Base-by-base conservation (phyloP, 2,329 filamentous ascomycete genomes). In the Ophiocordyceps camponoti-saundersi region DNA sequence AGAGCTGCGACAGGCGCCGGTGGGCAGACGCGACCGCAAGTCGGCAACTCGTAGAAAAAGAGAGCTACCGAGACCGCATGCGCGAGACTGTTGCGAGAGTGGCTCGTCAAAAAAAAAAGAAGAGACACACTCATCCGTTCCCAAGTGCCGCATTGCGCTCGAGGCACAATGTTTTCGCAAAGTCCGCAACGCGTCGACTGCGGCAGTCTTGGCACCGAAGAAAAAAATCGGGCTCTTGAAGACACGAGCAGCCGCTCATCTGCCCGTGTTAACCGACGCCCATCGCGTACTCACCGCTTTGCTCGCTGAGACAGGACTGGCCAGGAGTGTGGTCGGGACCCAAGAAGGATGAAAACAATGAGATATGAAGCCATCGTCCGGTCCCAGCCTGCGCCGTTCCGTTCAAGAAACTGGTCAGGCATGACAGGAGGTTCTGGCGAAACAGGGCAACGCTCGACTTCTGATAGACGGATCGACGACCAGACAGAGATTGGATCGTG, bases 381-480 rank as follows among this genome's bases (percentile, higher is more conserved):
- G 42, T 26, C 48, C 34, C 45, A 46, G 52, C 51, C 56, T 52
- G 53, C 57, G 55, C 55, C 55, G 54, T 50, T 51, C 53, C 46
- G 18, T 47, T 46, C 48, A 50, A 52, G 49, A 56, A 66, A 72
- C 72, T 75, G 73, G 71, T 70, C 71, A 75, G 71, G 70, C 70
- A 56, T 52, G 61, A 55, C 55, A 55, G 56, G 61, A 62, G 58
- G 60, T 63, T 60, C 61, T 23, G 40, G 67, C 69, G 66, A 65
- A 70, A 72, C 70, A 61, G 61, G 62, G 67, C 73, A 67, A 62
- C 59, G 66, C 76, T 82, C 77, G 58, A 82, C 77, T 77, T 73
- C 69, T 59, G 63, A 60, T 58, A 54, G 26, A 29, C 26, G 26
- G 26, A 29, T 29, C 26, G 32, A n/a, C 21, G 51, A 56, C 49